Percentiles rank a stretch among this genome's conserved stretches.
These are phyloP conservation scores for Xerophyta viscosa DNA, from an alignment of 106 monocot genomes.

Conservation along the genomic window DNA sequence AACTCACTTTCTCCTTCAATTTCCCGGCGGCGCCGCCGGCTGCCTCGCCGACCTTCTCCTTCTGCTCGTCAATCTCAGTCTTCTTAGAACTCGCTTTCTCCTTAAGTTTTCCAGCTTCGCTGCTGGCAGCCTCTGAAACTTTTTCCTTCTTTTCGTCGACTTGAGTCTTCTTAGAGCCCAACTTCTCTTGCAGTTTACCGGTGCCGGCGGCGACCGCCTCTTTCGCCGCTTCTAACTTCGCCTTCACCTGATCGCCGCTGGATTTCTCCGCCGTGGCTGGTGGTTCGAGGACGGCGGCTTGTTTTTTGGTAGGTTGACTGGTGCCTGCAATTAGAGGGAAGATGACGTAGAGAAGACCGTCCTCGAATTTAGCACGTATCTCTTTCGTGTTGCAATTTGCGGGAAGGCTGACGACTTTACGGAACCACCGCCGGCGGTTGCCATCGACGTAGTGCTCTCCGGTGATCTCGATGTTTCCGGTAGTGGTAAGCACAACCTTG, in stretches of 20 bases:
- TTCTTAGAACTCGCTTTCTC: not conserved
- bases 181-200: not conserved
- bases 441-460: not conserved
- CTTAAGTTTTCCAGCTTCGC: not conserved
- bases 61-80: not conserved
- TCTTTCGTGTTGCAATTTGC: not conserved
- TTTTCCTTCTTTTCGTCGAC: not conserved
- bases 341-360: conserved; percentile 5
- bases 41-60: not conserved
- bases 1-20: not conserved
- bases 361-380: not conserved
- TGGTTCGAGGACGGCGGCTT: not conserved
- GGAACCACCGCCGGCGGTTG: not conserved
- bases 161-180: not conserved
- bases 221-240: not conserved
- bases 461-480: not conserved
- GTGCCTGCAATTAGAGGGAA: not conserved
- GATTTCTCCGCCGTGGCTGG: not conserved
- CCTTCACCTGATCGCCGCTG: not conserved
- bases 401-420: not conserved
- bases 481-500: not conserved
- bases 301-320: not conserved
- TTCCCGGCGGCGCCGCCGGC: too few relatives aligned
- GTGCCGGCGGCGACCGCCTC: not conserved
- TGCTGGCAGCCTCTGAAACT: not conserved